Percentiles rank a stretch among this genome's conserved stretches.
Evolutionary conservation across 768 basidiomycete species (phyloP).

Genomic region (Kwoniella sp.): DNA sequence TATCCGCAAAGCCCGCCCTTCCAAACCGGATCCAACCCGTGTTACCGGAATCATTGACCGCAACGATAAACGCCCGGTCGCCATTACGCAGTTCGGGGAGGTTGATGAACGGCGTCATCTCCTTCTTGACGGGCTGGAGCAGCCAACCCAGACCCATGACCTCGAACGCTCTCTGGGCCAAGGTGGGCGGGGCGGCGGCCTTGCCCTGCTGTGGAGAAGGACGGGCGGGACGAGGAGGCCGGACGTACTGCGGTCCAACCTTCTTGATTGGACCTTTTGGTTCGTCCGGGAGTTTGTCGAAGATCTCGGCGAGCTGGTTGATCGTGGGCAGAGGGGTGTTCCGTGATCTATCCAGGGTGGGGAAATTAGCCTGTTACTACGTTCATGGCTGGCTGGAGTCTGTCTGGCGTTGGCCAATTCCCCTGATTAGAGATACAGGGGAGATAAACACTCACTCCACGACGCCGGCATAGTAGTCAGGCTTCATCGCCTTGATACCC

Average conservation of each 20-base stretch:
- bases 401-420: background rate
- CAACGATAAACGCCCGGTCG: slow-evolving; percentile 75
- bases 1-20: slow-evolving; percentile 64
- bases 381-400: too few species aligned
- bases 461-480: slow-evolving; percentile 82
- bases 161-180: background rate
- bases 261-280: slow-evolving; percentile 52
- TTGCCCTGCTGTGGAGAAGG: background rate
- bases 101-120: slow-evolving; percentile 51
- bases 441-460: slow-evolving; percentile 71
- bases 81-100: slow-evolving; percentile 79
- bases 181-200: background rate
- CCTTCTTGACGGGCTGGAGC: background rate
- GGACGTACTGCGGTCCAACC: slow-evolving; percentile 27
- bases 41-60: slow-evolving; percentile 80
- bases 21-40: slow-evolving; percentile 85
- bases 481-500: slow-evolving; percentile 65
- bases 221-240: background rate
- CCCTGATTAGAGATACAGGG: background rate
- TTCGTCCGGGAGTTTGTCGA: slow-evolving; percentile 61
- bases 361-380: background rate
- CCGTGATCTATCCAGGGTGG: slow-evolving; percentile 74
- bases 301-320: slow-evolving; percentile 69
- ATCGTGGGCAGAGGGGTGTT: slow-evolving; percentile 77
- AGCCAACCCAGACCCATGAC: background rate